Percentiles rank a stretch among this genome's conserved stretches.
Evolutionary conservation across 257 asterid genomes (phyloP).

Genomic region (Handroanthus guayacan): DNA sequence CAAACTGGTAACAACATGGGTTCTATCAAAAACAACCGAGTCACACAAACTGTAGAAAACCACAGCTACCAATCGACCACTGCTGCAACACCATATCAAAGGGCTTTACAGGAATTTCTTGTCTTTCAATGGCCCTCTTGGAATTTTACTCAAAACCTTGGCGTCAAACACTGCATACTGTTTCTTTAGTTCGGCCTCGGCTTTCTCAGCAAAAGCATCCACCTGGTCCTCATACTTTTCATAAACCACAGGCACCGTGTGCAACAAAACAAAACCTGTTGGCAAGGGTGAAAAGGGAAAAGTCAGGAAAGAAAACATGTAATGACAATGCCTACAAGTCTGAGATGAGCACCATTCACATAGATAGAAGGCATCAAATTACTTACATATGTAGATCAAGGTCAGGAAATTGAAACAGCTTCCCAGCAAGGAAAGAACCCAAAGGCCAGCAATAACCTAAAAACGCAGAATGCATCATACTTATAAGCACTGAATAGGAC

Average conservation of each 20-base stretch:
- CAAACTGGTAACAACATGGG: slow-evolving; percentile 44
- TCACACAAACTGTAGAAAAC: slow-evolving; percentile 34
- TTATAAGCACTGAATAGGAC: neutral
- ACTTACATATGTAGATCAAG: slow-evolving; percentile 73
- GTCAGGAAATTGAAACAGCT: slow-evolving; percentile 81
- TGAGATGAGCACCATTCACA: neutral
- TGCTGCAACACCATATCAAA: slow-evolving; percentile 17
- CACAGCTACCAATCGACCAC: slow-evolving; percentile 34
- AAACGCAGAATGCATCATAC: slow-evolving; percentile 19
- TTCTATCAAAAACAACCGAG: slow-evolving; percentile 45
- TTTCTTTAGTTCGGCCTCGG: slow-evolving; percentile 80
- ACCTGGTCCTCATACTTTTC: slow-evolving; percentile 88
- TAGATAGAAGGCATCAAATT: neutral
- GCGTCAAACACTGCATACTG: slow-evolving; percentile 71
- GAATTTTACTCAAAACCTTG: slow-evolving; percentile 80
- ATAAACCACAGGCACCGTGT: slow-evolving; percentile 73
- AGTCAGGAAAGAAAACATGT: slow-evolving; percentile 15
- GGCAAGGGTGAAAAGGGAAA: neutral
- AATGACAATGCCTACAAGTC: neutral
- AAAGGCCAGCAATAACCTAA: slow-evolving; percentile 81
- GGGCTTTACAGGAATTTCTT: slow-evolving; percentile 62
- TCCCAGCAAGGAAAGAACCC: slow-evolving; percentile 81
- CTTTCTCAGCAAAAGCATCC: slow-evolving; percentile 89
- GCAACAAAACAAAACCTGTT: slow-evolving; percentile 74
- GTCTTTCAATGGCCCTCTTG: slow-evolving; percentile 69